Evolutionary conservation across 1,284 basidiomycete species (phyloP), one percentile per base, ranked within the genome.

Genomic region (Phellopilus nigrolimitatus): DNA sequence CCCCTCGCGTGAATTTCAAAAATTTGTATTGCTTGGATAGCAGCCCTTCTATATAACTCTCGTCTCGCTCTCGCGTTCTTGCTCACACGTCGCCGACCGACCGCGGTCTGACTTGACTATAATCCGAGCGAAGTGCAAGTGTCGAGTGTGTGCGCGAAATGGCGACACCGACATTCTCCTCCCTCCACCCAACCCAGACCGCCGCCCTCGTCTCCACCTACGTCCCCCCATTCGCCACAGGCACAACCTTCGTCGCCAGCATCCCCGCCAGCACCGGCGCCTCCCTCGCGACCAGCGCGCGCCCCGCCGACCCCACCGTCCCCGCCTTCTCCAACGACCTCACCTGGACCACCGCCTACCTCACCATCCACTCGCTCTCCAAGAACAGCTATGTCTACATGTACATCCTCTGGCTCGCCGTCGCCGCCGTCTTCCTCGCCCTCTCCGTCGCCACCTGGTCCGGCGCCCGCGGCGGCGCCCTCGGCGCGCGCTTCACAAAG

Each of bases 291-390:
- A 42, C 58, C 52, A 57, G 61, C 31, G 51, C 65, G 13, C 51
- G 62, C 17, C 58, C 59, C 21, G 60, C 74, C 47, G 68, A 78
- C 58, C 74, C 75, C 1, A 65, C 74, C 13, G 71, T 71, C 4
- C 79, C 78, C 36, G 59, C 63, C 25, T 74, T 70, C 56, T 30
- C 65, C 6, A 69, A 80, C 58, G 68, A 72, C 57, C 59, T 70
- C 19, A 66, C 78, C 59, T 82, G 79, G 76, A 68, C 81, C 57
- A 73, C 72, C 4, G 76, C 75, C 22, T 82, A 81, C 58, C 66
- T 82, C 39, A 66, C 69, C 52, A 73, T 76, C 48, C 77, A 79
- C 59, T 74, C 73, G 42, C 71, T 80, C 54, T 76, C 73, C 62
- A 56, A 66, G 19, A 66, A 71, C 1, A 74, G 71, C 56, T 74